phyloP scores from a whole-genome alignment of 2,329 filamentous ascomycete species.

The Harringtonia lauricola region DNA sequence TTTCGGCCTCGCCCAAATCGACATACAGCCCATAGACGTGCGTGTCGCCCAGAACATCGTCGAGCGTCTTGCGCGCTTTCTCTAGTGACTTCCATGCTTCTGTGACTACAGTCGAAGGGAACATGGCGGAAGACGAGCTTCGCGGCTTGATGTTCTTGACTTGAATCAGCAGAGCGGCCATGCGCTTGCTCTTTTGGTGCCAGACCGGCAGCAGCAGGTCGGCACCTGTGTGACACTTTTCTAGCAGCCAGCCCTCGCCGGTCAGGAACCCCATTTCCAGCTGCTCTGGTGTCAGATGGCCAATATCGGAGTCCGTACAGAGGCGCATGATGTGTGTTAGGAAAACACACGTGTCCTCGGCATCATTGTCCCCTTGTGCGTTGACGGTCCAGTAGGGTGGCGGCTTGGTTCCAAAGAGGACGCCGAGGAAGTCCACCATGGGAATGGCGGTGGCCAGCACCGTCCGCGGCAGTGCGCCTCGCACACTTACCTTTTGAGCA shows the following conservation, averaged over 20 bases:
- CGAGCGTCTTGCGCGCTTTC: not conserved
- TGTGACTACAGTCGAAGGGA: not conserved
- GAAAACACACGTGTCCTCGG: not conserved
- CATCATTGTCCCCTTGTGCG: not conserved
- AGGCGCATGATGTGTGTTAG: constrained; percentile 2
- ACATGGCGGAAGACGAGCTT: not conserved
- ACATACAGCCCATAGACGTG: constrained; percentile 1
- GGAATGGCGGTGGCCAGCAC: not conserved
- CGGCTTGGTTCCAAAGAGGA: not conserved
- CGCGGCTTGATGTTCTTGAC: constrained; percentile 1
- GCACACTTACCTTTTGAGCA: not conserved
- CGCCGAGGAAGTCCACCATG: not conserved
- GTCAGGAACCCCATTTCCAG: constrained; percentile 1
- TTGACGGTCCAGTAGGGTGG: not conserved
- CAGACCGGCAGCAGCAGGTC: constrained; percentile 1
- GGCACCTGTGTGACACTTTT: constrained; percentile 1
- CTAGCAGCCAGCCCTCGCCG: constrained; percentile 1
- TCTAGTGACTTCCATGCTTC: not conserved
- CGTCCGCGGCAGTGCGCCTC: not conserved
- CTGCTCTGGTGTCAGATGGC: not conserved
- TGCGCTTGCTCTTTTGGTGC: not conserved
- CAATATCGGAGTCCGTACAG: not conserved
- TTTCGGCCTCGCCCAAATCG: not conserved
- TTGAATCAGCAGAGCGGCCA: constrained; percentile 1
- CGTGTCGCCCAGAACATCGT: not conserved